Base-by-base conservation (phyloP, 108 stramenopile species). In the Fragilaria crotonensis region DNA sequence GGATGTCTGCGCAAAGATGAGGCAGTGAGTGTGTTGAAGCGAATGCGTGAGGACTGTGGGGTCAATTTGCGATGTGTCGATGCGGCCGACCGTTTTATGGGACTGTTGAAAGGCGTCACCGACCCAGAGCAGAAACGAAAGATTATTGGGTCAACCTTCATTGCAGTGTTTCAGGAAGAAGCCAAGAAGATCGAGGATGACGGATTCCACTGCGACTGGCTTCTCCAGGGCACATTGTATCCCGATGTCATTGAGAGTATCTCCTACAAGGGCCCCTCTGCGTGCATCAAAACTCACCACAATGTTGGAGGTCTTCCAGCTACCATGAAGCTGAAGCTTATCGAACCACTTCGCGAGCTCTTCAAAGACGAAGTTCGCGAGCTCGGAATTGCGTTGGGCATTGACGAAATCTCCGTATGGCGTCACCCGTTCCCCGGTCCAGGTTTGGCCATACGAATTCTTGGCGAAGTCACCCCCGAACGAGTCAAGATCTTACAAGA, bases 381-480 rank as follows among this genome's bases (percentile, higher is more conserved):
- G 50, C 69, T 96, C 2, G 96, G 96, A 19, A 70, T 92, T 51
- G 91, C 95, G 9, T 76, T 99, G 23, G 98, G 98, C 26, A 93
- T 98, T 62, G 96, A 96, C 54, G 87, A 93, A 60, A 74, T 70
- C 19, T 85, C 84, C 54, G 96, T 99, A 0, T 99, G 94, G 94
- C 71, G 98, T 1, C 97, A 98, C 65, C 98, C 98, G 7, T 99
- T 99, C 76, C 98, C 98, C n/a, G 98, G 98, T 5, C 98, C 98
- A 20, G 98, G 97, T 23, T 66, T 99, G 50, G 98, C 96, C 60
- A 98, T 99, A 61, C 95, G 97, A 50, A 84, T 95, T 51, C 59
- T 97, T 25, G 95, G 94, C 31, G 89, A 90, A 65, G 86, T 97
- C 45, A 95, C 85, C 52, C 30, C 71, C 49, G 95, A 96, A 66